A percentile compares a stretch with the other conserved stretches of the same genome.
Conservation (phyloP, 148 eudicot species). For the Chenopodium suecicum region DNA sequence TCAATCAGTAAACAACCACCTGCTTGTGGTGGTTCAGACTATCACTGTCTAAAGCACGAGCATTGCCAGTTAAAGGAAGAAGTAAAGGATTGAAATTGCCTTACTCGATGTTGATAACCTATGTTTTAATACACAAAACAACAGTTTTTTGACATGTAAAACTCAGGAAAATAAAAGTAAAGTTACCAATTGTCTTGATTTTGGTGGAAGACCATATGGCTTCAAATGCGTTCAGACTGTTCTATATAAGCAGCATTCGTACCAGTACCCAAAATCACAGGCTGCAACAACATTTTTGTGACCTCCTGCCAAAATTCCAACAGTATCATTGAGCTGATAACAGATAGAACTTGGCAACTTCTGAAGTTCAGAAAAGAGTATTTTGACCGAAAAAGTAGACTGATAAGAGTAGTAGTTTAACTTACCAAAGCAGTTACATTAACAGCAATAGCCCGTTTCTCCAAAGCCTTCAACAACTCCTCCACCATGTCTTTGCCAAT, state of each 20-base stretch:
- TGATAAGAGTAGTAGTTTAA: neutral
- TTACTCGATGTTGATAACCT: conserved; percentile 95
- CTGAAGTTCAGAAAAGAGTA: neutral
- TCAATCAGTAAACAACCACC: conserved; percentile 33
- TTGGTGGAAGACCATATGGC: conserved; percentile 30
- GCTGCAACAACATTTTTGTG: conserved; percentile 67
- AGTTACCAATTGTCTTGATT: conserved; percentile 58
- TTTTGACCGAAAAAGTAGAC: neutral
- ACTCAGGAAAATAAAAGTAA: neutral
- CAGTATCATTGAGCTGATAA: conserved; percentile 64
- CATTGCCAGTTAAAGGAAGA: conserved; percentile 77
- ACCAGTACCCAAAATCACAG: conserved; percentile 69
- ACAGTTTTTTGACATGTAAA: neutral
- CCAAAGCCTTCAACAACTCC: too few species aligned
- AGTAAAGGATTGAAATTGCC: conserved; percentile 62
- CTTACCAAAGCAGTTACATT: too few species aligned
- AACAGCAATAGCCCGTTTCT: neutral
- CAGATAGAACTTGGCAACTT: conserved; percentile 16
- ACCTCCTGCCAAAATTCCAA: conserved; percentile 76
- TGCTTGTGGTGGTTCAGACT: conserved; percentile 71
- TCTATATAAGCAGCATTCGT: conserved; percentile 74
- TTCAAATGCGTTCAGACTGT: conserved; percentile 42
- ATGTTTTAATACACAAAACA: neutral
- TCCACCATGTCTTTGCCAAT: too few species aligned
- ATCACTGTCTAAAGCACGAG: conserved; percentile 47